Evolutionary conservation across 495 filamentous ascomycete species (phyloP).

Genomic region (Xylaria acuta): DNA sequence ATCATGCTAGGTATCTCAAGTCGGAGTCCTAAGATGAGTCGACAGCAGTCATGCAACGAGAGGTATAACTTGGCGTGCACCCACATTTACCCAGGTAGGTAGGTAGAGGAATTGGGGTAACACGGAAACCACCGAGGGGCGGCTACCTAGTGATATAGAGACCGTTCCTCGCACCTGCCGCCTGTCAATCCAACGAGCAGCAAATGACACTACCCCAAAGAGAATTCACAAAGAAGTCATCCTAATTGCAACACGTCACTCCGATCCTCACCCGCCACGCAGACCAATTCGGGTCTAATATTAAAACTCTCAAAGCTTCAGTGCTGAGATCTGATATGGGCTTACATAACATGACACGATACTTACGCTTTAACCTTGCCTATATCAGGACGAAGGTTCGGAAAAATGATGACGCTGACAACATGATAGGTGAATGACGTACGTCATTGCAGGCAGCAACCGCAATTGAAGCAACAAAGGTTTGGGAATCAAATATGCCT

Average conservation of each 20-base stretch:
- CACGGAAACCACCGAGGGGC: background rate
- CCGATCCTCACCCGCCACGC: background rate
- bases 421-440: background rate
- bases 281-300: background rate
- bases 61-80: background rate
- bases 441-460: background rate
- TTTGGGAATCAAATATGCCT: background rate
- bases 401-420: background rate
- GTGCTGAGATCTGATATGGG: background rate
- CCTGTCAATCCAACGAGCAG: background rate
- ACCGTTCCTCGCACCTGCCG: background rate
- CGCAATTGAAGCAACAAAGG: background rate
- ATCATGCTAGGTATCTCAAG: background rate
- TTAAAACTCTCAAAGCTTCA: background rate
- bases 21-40: background rate
- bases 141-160: background rate
- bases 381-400: background rate
- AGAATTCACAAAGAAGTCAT: background rate
- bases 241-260: background rate
- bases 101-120: background rate
- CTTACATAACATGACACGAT: background rate
- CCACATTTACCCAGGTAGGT: background rate
- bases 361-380: background rate
- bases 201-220: background rate
- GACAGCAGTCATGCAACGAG: too few relatives aligned